A percentile compares a stretch with the other conserved stretches of the same genome.
These are phyloP conservation scores for Pestalotiopsis sp. DNA, from an alignment of 2,329 filamentous ascomycete genomes.

Conservation along the genomic window DNA sequence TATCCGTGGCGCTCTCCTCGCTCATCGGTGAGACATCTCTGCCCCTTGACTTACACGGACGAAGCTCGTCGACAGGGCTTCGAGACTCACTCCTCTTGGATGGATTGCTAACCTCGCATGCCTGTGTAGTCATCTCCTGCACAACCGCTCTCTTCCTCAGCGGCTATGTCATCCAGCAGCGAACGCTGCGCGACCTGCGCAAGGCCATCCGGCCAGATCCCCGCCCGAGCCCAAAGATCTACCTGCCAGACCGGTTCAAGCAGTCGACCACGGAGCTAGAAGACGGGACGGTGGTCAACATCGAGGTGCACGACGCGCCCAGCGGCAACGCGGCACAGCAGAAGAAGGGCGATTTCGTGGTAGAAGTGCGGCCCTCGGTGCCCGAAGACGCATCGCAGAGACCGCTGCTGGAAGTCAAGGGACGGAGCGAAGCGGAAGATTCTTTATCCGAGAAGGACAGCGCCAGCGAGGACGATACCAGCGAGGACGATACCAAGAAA, in stretches of 20 bases:
- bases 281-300: slow-evolving; percentile 44
- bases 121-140: slow-evolving; percentile 65
- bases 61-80: slow-evolving; percentile 5
- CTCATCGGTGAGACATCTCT: slow-evolving; percentile 52
- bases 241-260: slow-evolving; percentile 52
- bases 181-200: slow-evolving; percentile 77
- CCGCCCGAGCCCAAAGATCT: slow-evolving; percentile 46
- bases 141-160: slow-evolving; percentile 83
- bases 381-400: slow-evolving; percentile 21
- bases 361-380: slow-evolving; percentile 37
- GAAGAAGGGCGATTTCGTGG: slow-evolving; percentile 24
- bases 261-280: slow-evolving; percentile 44
- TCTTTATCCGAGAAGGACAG: slow-evolving; percentile 18
- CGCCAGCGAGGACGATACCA: slow-evolving; percentile 22
- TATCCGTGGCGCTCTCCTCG: slow-evolving; percentile 66
- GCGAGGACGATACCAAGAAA: slow-evolving; percentile 19
- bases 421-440: slow-evolving; percentile 3
- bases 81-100: not conserved
- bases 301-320: slow-evolving; percentile 33
- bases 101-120: not conserved
- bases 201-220: slow-evolving; percentile 62
- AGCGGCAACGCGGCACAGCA: not conserved
- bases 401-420: slow-evolving; percentile 12
- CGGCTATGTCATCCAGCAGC: slow-evolving; percentile 85
- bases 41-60: not conserved